Conservation (phyloP, 2,329 filamentous ascomycete genomes). For the Orbilia javanica region DNA sequence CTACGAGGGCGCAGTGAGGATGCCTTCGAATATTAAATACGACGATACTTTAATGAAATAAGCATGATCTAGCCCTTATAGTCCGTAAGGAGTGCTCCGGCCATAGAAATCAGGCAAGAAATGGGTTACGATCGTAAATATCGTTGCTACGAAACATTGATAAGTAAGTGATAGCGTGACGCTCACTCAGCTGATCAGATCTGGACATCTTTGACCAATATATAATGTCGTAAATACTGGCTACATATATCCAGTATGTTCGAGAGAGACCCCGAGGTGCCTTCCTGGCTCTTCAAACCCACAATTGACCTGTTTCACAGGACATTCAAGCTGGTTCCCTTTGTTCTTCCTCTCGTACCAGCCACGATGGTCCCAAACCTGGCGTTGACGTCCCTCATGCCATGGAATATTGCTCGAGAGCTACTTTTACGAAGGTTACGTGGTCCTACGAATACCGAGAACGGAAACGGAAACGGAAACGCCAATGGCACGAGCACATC, state of each 20-base stretch:
- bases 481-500: no score
- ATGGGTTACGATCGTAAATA: not conserved
- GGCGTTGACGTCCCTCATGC: no score
- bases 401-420: no score
- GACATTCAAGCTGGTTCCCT: no score
- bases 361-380: no score
- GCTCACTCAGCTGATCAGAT: not conserved
- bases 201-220: not conserved
- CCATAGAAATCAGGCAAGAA: not conserved
- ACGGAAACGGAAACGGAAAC: no score
- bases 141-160: not conserved
- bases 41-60: constrained; percentile 31
- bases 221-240: not conserved
- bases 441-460: no score
- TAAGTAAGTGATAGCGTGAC: not conserved
- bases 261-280: not conserved
- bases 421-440: no score
- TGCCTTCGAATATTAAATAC: constrained; percentile 19
- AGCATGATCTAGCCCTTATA: not conserved
- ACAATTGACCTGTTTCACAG: no score
- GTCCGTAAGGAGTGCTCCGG: not conserved
- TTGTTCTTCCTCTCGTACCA: no score
- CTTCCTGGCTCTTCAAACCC: not conserved
- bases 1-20: not conserved
- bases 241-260: not conserved